A percentile compares a stretch with the other conserved stretches of the same genome.
Evolutionary conservation across 1,284 basidiomycete species (phyloP).

Genomic region (Coriolopsis trogii): DNA sequence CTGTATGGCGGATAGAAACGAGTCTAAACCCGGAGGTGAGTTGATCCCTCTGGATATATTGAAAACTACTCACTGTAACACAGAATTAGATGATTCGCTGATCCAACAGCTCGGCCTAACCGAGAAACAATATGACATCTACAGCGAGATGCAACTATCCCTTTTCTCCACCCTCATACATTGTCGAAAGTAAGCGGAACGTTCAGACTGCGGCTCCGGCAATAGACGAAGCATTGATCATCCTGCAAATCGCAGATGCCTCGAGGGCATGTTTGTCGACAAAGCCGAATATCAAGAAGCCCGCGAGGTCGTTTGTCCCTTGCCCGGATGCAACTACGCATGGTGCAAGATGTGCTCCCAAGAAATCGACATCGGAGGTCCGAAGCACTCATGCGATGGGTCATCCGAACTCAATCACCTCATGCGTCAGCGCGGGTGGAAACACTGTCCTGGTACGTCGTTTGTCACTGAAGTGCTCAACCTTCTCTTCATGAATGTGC

Average conservation of each 20-base stretch:
- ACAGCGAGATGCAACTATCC: conserved; percentile 57
- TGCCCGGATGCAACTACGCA: conserved; percentile 45
- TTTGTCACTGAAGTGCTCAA: no score
- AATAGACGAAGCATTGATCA: no score
- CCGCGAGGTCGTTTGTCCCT: conserved; percentile 45
- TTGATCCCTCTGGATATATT: background rate
- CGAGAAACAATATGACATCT: conserved; percentile 47
- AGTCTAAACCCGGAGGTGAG: conserved; percentile 43
- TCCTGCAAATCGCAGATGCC: conserved; percentile 40
- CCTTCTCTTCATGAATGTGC: background rate
- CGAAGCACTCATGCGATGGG: conserved; percentile 59
- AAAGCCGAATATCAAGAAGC: conserved; percentile 46
- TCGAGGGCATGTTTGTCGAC: conserved; percentile 49
- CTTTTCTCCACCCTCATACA: conserved; percentile 54
- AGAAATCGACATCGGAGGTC: conserved; percentile 39
- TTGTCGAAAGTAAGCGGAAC: conserved; percentile 46
- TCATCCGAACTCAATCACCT: conserved; percentile 54
- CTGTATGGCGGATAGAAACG: conserved; percentile 41
- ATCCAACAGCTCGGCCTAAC: conserved; percentile 52
- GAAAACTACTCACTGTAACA: background rate
- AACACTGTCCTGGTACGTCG: conserved; percentile 54
- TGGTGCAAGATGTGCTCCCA: conserved; percentile 62
- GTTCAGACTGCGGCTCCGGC: background rate
- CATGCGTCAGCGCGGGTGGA: conserved; percentile 56
- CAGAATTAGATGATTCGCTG: conserved; percentile 46